Evolutionary conservation across 1,284 basidiomycete species (phyloP), one percentile per base, ranked within the genome.

Genomic region (Microbotryum scabiosae): DNA sequence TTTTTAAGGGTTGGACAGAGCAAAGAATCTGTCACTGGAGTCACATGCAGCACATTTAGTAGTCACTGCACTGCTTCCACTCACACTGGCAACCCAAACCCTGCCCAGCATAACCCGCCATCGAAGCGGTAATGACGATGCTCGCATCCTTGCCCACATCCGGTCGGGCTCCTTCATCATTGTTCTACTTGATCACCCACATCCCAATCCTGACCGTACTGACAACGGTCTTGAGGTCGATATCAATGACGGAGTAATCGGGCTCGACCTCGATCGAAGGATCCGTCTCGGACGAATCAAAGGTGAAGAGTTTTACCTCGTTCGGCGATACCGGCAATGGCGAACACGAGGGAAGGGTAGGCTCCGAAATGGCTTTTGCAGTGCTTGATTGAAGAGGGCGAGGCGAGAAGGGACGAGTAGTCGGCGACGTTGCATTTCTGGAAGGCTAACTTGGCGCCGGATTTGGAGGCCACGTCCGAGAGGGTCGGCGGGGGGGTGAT

Each of bases 301-400:
- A 51, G 3, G 28, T 5, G 20, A 59, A 59, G 21, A 53, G 3
- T 6, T 52, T 52, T 23, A 16, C 51, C 57, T 8, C 23, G n/a
- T 28, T 59, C 57, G 44, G 41, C 45, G 18, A 59, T 59, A 2
- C 57, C 57, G 20, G 57, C 51, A 30, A 54, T 59, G 10, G 57
- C 57, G 28, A 49, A 54, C 1, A 54, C 45, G 32, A 54, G 20
- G 12, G 46, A 30, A 23, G 51, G 46, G 25, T 26, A 53, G 5
- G n/a, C 26, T 23, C 46, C 52, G 36, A 56, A 56, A 9, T 18
- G 14, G 36, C 46, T 16, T 20, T 50, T 30, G 25, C 23, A 36
- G 41, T 14, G 16, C 10, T 25, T n/a, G 52, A 59, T 25, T n/a
- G 52, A 59, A 59, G 43, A 54, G 46, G 30, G 43, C 18, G 30